Evolutionary conservation across 2,329 filamentous ascomycete genomes (phyloP), one percentile per base, ranked within the genome.

Genomic region (Sordariomycetes sp.): DNA sequence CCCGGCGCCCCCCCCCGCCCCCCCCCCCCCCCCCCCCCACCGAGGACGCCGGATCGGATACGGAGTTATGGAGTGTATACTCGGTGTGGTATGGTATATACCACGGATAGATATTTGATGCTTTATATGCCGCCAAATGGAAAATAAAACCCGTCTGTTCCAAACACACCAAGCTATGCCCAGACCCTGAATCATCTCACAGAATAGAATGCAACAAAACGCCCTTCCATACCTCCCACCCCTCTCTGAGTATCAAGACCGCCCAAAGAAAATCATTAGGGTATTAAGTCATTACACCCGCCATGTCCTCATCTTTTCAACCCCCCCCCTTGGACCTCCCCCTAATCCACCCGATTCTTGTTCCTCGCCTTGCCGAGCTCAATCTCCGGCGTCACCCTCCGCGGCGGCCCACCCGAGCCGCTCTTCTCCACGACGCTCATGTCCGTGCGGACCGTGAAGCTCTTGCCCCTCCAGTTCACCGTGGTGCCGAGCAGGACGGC

Each of bases 401-500:
- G 46, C 46, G 46, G 22, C 24, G 24, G 16, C 24, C 14, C 12
- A 7, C 51, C 20, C 32, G 18, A n/a, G 10, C 43, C 28, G 16
- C 69, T 67, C 35, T 76, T 64, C 25, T 77, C 75, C 5, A 78
- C 74, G 1, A 96, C 93, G 55, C 85, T 89, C 79, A 93, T 93
- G 69, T 97, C 89, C 64, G 90, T 79, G 1, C 87, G 83, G 1
- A 97, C 92, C 65, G 81, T 82, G 69, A 97, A 97, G 32, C 76
- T 80, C 66, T 86, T 86, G 0, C 92, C 93, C 58, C 94, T 78
- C 95, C 94, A 99, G 57, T 82, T 82, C 0, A 99, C 90, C 0
- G 86, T 93, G 1, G 88, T 84, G 0, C 94, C 94, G n/a, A 93
- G 87, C 64, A 90, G 83, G 22, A 97, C 89, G 1, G 94, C 94